These are phyloP conservation scores for Dryas octopetala DNA, from an alignment of 306 rosid genomes.

Conservation along the genomic window DNA sequence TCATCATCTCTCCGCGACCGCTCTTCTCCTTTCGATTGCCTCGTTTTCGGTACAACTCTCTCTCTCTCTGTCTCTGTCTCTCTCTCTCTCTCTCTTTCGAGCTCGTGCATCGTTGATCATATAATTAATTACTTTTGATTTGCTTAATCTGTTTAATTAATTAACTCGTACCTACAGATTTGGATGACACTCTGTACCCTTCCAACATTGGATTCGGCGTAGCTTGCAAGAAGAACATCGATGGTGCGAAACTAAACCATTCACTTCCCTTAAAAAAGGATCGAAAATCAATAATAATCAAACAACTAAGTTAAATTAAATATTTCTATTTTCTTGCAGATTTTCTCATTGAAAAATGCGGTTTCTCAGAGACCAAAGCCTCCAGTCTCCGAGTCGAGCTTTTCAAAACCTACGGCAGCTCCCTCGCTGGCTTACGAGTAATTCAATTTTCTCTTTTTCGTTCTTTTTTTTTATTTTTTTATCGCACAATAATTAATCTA, in stretches of 20 bases:
- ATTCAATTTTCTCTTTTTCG: neutral
- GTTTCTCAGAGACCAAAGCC: slow-evolving; percentile 62
- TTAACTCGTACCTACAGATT: slow-evolving; percentile 37
- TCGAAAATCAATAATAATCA: neutral
- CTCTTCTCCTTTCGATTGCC: slow-evolving; percentile 29
- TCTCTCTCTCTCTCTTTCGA: neutral
- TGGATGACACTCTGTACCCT: slow-evolving; percentile 86
- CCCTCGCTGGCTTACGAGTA: slow-evolving; percentile 88
- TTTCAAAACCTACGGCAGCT: slow-evolving; percentile 83
- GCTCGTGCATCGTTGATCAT: neutral
- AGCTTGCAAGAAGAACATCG: slow-evolving; percentile 68
- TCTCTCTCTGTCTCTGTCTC: neutral
- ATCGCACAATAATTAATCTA: neutral
- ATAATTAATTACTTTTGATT: neutral
- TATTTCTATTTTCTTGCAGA: slow-evolving; percentile 22
- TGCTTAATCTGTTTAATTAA: neutral
- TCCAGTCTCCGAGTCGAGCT: slow-evolving; percentile 62
- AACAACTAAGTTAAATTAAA: neutral
- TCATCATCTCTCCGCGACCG: slow-evolving; percentile 4
- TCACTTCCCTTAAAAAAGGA: neutral
- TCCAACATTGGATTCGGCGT: slow-evolving; percentile 52
- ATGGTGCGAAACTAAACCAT: slow-evolving; percentile 32
- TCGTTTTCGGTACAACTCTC: slow-evolving; percentile 13
- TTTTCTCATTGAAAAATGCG: slow-evolving; percentile 63
- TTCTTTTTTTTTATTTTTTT: neutral